Conservation (phyloP, 163 green algal genomes). For the Botryococcus braunii region DNA sequence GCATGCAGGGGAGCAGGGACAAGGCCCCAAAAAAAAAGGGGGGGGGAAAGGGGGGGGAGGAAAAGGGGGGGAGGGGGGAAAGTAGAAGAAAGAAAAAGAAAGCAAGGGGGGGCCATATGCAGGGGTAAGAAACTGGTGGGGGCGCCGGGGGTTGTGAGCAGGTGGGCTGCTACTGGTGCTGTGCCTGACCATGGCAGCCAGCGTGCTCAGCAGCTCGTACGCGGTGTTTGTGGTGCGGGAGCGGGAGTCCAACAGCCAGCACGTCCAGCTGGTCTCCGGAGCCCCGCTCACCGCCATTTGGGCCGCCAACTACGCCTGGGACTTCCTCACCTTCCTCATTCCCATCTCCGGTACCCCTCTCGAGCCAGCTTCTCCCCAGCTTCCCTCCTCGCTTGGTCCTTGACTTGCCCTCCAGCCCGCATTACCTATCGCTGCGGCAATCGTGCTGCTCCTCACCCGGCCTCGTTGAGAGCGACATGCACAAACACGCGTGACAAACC, state of each 20-base stretch:
- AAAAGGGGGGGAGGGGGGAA: too few species aligned
- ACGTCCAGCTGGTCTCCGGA: constrained; percentile 61
- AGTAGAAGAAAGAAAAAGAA: too few species aligned
- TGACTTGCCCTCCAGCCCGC: background rate
- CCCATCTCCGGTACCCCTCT: background rate
- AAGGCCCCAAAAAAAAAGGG: too few species aligned
- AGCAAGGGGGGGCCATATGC: too few species aligned
- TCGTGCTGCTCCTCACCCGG: too few species aligned
- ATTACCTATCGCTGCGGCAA: background rate
- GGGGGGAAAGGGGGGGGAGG: too few species aligned
- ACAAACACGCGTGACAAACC: too few species aligned
- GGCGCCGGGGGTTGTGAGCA: constrained; percentile 4
- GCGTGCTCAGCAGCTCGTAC: constrained; percentile 47
- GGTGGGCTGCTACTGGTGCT: constrained; percentile 63
- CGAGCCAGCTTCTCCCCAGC: background rate
- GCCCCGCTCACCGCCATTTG: constrained; percentile 48
- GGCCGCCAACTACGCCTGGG: constrained; percentile 45
- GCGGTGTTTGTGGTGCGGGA: constrained; percentile 54
- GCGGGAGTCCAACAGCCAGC: constrained; percentile 46
- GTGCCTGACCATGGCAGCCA: constrained; percentile 51
- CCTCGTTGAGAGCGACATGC: too few species aligned
- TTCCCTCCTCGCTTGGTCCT: background rate
- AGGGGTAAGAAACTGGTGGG: too few species aligned
- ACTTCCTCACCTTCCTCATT: constrained; percentile 41
- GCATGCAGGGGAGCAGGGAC: too few species aligned